A percentile compares a stretch with the other conserved stretches of the same genome.
Conservation (phyloP, 805 yeast genomes). For the Sungouiozyma intestinalis region DNA sequence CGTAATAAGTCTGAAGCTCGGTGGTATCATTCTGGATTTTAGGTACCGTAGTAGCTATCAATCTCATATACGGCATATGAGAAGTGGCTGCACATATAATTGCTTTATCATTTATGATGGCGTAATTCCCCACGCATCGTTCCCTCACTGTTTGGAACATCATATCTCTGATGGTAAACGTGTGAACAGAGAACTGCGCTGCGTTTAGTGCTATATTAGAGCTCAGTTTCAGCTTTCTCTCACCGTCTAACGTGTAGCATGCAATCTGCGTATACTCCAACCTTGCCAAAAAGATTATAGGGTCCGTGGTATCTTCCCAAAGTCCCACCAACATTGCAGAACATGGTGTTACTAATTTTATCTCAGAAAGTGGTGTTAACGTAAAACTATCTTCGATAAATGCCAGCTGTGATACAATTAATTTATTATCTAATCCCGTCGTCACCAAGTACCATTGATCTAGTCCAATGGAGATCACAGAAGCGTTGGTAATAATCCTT, state of each 20-base stretch:
- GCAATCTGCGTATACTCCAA: conserved; percentile 49
- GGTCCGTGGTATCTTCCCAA: conserved; percentile 11
- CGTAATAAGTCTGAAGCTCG: conserved; percentile 11
- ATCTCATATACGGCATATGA: conserved; percentile 66
- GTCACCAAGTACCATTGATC: conserved; percentile 34
- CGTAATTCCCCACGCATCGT: conserved; percentile 37
- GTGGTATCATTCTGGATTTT: conserved; percentile 1
- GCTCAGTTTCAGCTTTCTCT: conserved; percentile 24
- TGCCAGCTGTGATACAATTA: conserved; percentile 31
- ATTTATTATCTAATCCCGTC: conserved; percentile 48
- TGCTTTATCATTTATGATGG: conserved; percentile 4
- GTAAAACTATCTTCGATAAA: conserved; percentile 3
- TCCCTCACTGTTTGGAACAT: conserved; percentile 40
- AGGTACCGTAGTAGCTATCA: conserved; percentile 45
- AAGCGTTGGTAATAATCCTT: conserved; percentile 31
- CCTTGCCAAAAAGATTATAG: conserved; percentile 45
- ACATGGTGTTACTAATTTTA: conserved; percentile 40
- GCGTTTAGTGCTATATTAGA: conserved; percentile 54
- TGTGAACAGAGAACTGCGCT: conserved; percentile 56
- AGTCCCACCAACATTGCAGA: conserved; percentile 36
- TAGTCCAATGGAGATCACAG: conserved; percentile 10
- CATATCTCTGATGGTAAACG: conserved; percentile 34
- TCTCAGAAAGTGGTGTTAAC: conserved; percentile 13
- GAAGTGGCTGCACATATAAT: conserved; percentile 57
- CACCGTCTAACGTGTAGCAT: conserved; percentile 25